Percentiles rank a stretch among this genome's conserved stretches.
Conservation (phyloP, 2,329 filamentous ascomycete genomes). For the Pestalotiopsis sp. region DNA sequence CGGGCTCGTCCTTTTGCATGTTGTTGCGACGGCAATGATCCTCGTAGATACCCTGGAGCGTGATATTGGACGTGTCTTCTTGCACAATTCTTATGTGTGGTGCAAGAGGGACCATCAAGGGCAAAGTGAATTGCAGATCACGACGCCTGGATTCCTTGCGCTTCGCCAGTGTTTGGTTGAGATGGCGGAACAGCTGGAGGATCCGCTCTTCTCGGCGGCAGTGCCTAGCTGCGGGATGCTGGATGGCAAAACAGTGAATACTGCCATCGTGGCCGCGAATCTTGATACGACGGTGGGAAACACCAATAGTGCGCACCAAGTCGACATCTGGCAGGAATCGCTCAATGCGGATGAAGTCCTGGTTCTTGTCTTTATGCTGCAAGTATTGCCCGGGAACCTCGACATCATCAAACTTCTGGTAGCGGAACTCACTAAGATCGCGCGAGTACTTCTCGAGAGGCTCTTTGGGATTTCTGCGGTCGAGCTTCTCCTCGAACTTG, state of each 20-base stretch:
- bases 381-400: conserved; percentile 97
- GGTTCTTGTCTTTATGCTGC: conserved; percentile 97
- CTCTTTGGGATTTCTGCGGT: conserved; percentile 73
- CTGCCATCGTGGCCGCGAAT: conserved; percentile 98
- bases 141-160: conserved; percentile 93
- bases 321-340: conserved; percentile 95
- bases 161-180: conserved; percentile 89
- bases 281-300: conserved; percentile 89
- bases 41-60: conserved; percentile 92
- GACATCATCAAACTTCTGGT: conserved; percentile 97
- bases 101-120: conserved; percentile 92
- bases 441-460: conserved; percentile 86
- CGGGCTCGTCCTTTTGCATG: conserved; percentile 92
- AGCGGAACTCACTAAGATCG: conserved; percentile 93
- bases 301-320: conserved; percentile 84
- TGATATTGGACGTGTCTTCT: conserved; percentile 93
- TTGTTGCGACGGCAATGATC: conserved; percentile 88
- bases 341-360: conserved; percentile 97
- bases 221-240: conserved; percentile 90
- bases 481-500: conserved; percentile 96
- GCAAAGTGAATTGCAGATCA: conserved; percentile 94
- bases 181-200: conserved; percentile 92
- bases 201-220: conserved; percentile 94
- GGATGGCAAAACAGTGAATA: conserved; percentile 93
- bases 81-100: conserved; percentile 94